Base-by-base conservation (phyloP, 306 rosid genomes). In the Castanea mollissima region DNA sequence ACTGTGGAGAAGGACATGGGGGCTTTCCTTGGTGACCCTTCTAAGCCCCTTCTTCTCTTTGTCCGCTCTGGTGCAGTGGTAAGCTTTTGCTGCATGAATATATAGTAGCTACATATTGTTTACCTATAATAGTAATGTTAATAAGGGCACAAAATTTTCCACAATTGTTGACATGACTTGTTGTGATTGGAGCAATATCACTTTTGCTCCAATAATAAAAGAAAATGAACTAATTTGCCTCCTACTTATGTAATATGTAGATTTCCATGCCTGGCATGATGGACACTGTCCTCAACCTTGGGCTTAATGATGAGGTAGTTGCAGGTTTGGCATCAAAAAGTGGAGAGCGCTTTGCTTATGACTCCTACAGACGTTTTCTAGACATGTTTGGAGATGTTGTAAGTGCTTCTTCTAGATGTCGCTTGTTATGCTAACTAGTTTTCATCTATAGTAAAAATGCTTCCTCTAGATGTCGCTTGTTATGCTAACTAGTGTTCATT, bases 181-280 rank as follows among this genome's bases (percentile, higher is more conserved):
- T 38, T 38, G 2, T 38, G 46, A 38, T 38, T 38, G 11, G 11
- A 38, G 11, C 46, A 38, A 1, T 7, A 38, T 38, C 1, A 38
- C 46, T 38, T 38, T 38, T 2, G 2, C 46, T 7, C 11, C 11
- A 38, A 38, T 38, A 38, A 38, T 38, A 38, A 38, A 38, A 38
- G 11, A 38, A 38, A 38, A 38, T 38, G 73, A 67, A 67, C 63
- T 63, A 69, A 78, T 56, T 68, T 78, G 54, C 32, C 25, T 56
- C 72, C 73, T 77, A 0, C 57, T 19, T 25, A 52, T 49, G 54
- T 49, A 49, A 49, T 72, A 60, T 74, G 55, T 69, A 95, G 98
- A 88, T 95, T 83, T 95, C 99, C 69, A 95, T 95, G 99, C 99
- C 98, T 67, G 99, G 99, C 73, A 95, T 92, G 97, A 95, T 92